Base-by-base conservation (phyloP, 306 rosid species). In the Senna tora region DNA sequence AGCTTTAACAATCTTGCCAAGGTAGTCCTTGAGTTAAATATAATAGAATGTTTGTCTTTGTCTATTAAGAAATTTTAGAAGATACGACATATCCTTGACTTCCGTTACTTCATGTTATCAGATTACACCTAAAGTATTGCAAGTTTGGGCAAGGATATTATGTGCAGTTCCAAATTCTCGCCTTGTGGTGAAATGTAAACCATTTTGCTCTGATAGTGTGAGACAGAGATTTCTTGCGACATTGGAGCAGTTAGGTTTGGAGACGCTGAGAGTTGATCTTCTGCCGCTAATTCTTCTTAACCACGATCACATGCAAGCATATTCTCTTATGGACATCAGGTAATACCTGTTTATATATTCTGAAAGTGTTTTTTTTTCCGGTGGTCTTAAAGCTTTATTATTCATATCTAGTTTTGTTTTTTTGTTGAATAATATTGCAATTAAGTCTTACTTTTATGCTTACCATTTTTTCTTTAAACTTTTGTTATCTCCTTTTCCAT, bases 301-400 rank as follows among this genome's bases (percentile, higher is more conserved):
- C 78, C 97, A 91, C 0, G 99, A 94, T 70, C 99, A 94, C 61
- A 86, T 94, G 99, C 99, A 94, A 83, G 96, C 99, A 21, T 94
- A 94, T 81, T 94, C 99, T 77, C 86, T 94, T 63, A 94, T 94
- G 99, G 99, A 94, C 89, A 89, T 94, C 36, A 94, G 99, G 99
- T 94, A 86, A 73, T 76, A 32, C 69, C 61, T 59, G 21, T 71
- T 51, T 78, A 55, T 25, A 16, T 46, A 43, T 41, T 75, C 79
- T 39, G 46, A 15, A 45, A 32, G 65, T 25, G n/a, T 59, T 71
- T 69, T 8, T 22, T 59, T 71, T 69, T 8, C 16, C 12, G 20
- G 58, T 75, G 17, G 62, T 71, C 45, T 28, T 9, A 12, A 15
- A 69, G 38, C 38, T 65, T 69, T 74, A 39, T 67, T 61, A 10